phyloP scores from a whole-genome alignment of 2,329 filamentous ascomycete genomes.

The Verticillium isaacii region DNA sequence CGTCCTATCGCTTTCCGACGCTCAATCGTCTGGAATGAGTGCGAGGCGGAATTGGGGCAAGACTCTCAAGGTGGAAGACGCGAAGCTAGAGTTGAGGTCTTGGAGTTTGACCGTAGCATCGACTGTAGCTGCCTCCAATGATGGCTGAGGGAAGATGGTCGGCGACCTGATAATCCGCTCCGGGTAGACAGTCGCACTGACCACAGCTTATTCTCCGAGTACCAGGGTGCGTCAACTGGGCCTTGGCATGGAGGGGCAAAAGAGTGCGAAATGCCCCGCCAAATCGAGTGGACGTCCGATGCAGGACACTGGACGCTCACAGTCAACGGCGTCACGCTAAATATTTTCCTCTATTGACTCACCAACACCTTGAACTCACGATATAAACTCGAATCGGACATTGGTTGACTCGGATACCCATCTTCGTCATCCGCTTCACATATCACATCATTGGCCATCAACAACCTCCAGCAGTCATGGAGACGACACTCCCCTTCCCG shows the following conservation, averaged over 20 bases:
- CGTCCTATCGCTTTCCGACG: no score
- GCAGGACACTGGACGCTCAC: conserved; percentile 14
- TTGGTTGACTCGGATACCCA: not conserved
- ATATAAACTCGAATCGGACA: not conserved
- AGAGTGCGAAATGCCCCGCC: conserved; percentile 14
- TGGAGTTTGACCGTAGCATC: not conserved
- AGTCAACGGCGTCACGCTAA: not conserved
- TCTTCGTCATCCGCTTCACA: not conserved
- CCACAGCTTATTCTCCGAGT: conserved; percentile 25
- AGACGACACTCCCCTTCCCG: conserved; percentile 59
- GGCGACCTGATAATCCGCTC: conserved; percentile 16
- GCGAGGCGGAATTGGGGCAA: not conserved
- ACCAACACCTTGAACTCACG: not conserved
- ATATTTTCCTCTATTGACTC: conserved; percentile 2
- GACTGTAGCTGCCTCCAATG: not conserved
- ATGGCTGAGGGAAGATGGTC: not conserved
- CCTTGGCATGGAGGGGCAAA: conserved; percentile 15
- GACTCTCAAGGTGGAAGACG: not conserved
- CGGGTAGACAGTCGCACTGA: conserved; percentile 19
- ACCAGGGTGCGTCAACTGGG: conserved; percentile 8
- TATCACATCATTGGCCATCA: not conserved
- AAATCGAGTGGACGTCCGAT: conserved; percentile 16
- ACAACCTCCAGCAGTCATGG: conserved; percentile 41
- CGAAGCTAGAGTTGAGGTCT: not conserved
- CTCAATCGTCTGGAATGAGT: not conserved